Percentiles rank a stretch among this genome's conserved stretches.
Conservation (phyloP, 805 yeast genomes). For the Monosporozyma siamensis region DNA sequence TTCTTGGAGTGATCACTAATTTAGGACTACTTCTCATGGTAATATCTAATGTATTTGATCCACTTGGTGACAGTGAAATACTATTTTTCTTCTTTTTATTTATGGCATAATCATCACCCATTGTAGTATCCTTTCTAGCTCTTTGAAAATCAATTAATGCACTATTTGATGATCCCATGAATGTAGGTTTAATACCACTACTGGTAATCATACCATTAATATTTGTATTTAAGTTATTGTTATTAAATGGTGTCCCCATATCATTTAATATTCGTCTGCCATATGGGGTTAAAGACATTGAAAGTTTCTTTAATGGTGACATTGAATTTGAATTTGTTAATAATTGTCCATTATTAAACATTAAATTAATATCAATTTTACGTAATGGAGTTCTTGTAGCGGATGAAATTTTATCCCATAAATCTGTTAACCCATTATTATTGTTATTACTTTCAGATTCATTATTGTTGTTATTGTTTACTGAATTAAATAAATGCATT, state of each 20-base stretch:
- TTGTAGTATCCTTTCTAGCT: conserved; percentile 22
- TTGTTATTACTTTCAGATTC: not conserved
- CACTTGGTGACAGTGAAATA: conserved; percentile 1
- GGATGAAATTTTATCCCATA: not conserved
- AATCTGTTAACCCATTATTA: not conserved
- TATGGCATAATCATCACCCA: too few species aligned
- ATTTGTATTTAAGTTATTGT: conserved; percentile 7
- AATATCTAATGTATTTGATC: not conserved
- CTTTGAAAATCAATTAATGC: conserved; percentile 28
- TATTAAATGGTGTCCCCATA: conserved; percentile 26
- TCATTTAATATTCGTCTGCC: conserved; percentile 27
- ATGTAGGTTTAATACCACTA: not conserved
- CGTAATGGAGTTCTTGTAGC: conserved; percentile 23
- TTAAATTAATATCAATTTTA: conserved; percentile 26
- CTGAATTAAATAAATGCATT: conserved; percentile 9
- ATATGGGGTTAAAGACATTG: conserved; percentile 27
- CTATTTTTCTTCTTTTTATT: not conserved
- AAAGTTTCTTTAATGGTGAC: conserved; percentile 25
- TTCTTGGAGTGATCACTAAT: not conserved
- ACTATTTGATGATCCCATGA: conserved; percentile 19
- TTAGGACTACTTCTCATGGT: not conserved
- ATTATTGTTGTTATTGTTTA: conserved; percentile 1
- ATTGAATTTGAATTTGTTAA: conserved; percentile 11
- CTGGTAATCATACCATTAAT: not conserved
- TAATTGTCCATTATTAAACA: conserved; percentile 21